These are phyloP conservation scores for Acidomyces sp. DNA, from an alignment of 495 filamentous ascomycete genomes.

Conservation along the genomic window DNA sequence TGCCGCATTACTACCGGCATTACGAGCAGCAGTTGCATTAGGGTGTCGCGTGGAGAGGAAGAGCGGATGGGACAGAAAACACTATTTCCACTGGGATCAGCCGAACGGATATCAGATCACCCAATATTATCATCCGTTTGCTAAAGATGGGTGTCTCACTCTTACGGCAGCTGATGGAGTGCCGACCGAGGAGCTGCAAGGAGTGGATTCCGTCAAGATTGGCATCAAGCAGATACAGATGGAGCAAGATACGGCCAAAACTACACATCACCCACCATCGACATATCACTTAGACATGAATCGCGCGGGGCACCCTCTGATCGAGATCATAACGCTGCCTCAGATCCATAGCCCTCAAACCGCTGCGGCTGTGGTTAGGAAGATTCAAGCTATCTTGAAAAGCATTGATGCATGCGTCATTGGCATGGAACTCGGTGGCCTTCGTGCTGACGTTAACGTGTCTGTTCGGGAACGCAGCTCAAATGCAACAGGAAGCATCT, in stretches of 20 bases:
- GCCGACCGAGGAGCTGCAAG: constrained; percentile 40
- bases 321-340: constrained; percentile 90
- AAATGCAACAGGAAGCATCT: constrained; percentile 29
- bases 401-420: constrained; percentile 67
- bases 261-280: constrained; percentile 57
- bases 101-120: constrained; percentile 95
- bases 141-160: constrained; percentile 55
- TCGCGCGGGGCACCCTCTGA: constrained; percentile 73
- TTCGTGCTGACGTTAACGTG: constrained; percentile 92
- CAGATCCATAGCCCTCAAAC: constrained; percentile 72
- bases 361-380: constrained; percentile 74
- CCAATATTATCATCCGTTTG: constrained; percentile 87
- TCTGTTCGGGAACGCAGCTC: constrained; percentile 49
- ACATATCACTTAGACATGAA: constrained; percentile 87
- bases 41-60: constrained; percentile 60
- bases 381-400: constrained; percentile 74
- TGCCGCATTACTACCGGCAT: constrained; percentile 70
- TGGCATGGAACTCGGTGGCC: constrained; percentile 85
- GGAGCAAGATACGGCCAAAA: constrained; percentile 97
- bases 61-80: constrained; percentile 86
- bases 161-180: constrained; percentile 70
- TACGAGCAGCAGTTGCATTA: constrained; percentile 78
- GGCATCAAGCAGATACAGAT: constrained; percentile 89
- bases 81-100: constrained; percentile 98
- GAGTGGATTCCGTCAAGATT: constrained; percentile 49